These are phyloP conservation scores for Euphorbia celastroides DNA, from an alignment of 441 rosid species.

Conservation along the genomic window DNA sequence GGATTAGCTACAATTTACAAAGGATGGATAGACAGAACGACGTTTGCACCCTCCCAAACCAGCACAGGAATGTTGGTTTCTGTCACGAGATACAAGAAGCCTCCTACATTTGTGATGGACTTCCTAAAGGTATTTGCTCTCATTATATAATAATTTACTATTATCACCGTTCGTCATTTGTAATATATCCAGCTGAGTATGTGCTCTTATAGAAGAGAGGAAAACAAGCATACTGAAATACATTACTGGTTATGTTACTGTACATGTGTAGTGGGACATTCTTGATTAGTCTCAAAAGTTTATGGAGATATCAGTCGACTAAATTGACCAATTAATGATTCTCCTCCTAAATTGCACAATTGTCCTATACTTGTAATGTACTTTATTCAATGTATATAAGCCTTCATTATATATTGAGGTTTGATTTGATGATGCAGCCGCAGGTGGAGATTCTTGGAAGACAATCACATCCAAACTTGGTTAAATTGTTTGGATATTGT, in stretches of 20 bases:
- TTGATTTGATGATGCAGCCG: neutral
- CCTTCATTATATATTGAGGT: neutral
- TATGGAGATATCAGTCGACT: neutral
- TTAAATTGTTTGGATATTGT: neutral
- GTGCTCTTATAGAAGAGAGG: neutral
- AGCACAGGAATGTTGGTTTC: neutral
- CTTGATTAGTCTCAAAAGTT: neutral
- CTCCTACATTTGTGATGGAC: too few species aligned
- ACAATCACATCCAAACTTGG: neutral
- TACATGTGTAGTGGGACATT: neutral
- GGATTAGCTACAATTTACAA: neutral
- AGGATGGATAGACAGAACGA: neutral
- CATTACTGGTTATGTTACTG: neutral
- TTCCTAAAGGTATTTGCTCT: neutral
- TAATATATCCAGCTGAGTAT: neutral
- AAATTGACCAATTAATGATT: neutral
- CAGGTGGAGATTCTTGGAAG: neutral
- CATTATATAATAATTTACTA: neutral
- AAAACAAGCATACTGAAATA: neutral
- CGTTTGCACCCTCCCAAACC: neutral
- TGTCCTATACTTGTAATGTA: neutral
- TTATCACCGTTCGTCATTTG: neutral
- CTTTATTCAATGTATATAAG: neutral
- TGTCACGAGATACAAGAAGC: neutral
- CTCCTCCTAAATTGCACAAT: neutral